Evolutionary conservation across 2,329 filamentous ascomycete genomes (phyloP).

Genomic region (Calycina herbarum): DNA sequence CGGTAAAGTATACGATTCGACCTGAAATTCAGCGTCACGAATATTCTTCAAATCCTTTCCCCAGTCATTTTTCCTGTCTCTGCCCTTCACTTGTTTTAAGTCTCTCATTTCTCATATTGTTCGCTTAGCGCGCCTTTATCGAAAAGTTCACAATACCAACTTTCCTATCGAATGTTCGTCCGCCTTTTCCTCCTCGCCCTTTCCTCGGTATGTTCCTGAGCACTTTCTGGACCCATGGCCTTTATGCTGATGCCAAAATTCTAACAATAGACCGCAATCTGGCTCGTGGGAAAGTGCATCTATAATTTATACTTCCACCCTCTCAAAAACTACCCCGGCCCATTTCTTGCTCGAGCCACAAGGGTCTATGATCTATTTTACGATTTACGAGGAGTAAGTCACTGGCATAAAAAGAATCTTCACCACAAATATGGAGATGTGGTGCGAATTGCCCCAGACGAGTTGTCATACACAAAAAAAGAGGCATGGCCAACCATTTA

Average conservation of each 20-base stretch:
- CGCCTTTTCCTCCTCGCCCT: neutral
- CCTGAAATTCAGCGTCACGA: no score
- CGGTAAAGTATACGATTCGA: no score
- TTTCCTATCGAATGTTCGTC: neutral
- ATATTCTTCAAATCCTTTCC: no score
- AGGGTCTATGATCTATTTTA: neutral
- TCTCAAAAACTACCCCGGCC: conserved; percentile 1
- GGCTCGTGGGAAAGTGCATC: neutral
- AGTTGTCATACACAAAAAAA: conserved; percentile 33
- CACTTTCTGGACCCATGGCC: neutral
- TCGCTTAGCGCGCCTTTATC: neutral
- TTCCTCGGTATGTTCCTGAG: neutral
- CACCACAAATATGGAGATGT: conserved; percentile 10
- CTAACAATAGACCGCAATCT: neutral
- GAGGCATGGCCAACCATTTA: conserved; percentile 34
- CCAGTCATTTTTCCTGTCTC: no score
- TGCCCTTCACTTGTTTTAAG: neutral
- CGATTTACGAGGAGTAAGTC: neutral
- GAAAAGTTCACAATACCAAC: neutral
- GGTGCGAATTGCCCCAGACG: conserved; percentile 29
- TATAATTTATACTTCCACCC: conserved; percentile 6
- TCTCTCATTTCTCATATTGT: neutral
- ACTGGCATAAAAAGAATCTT: neutral
- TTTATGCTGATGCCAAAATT: neutral
- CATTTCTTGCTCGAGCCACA: neutral